phyloP scores from a whole-genome alignment of 495 filamentous ascomycete species.

The Apodospora peruviana region DNA sequence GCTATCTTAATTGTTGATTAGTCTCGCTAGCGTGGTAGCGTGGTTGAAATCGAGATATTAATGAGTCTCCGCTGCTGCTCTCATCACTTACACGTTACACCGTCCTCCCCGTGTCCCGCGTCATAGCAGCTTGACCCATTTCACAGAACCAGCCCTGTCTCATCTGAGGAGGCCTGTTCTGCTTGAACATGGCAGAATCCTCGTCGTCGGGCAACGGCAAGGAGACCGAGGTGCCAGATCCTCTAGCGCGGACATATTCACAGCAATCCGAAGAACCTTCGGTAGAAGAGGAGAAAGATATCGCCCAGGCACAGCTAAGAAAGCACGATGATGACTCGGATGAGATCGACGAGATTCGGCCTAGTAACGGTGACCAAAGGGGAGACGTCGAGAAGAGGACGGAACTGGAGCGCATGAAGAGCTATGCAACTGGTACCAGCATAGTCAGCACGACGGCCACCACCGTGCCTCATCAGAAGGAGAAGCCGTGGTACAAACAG shows the following conservation, averaged over 20 bases:
- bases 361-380: slow-evolving; percentile 9
- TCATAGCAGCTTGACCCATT: too few species aligned
- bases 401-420: slow-evolving; percentile 37
- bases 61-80: too few species aligned
- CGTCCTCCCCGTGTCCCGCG: too few species aligned
- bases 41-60: too few species aligned
- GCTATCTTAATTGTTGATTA: too few species aligned
- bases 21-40: too few species aligned
- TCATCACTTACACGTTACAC: too few species aligned
- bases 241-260: slow-evolving; percentile 2
- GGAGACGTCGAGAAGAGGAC: slow-evolving; percentile 13
- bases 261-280: slow-evolving; percentile 6
- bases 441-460: slow-evolving; percentile 24
- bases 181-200: slow-evolving; percentile 3
- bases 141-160: too few species aligned
- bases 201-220: slow-evolving; percentile 3
- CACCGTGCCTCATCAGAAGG: slow-evolving; percentile 20
- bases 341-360: slow-evolving; percentile 4
- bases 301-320: slow-evolving; percentile 2
- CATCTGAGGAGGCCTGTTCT: too few species aligned
- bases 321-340: slow-evolving; percentile 4
- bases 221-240: slow-evolving; percentile 2
- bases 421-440: slow-evolving; percentile 41
- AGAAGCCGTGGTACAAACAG: slow-evolving; percentile 55
- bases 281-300: slow-evolving; percentile 7